Base-by-base conservation (phyloP, 2,329 filamentous ascomycete species). In the Thelonectria rubi region DNA sequence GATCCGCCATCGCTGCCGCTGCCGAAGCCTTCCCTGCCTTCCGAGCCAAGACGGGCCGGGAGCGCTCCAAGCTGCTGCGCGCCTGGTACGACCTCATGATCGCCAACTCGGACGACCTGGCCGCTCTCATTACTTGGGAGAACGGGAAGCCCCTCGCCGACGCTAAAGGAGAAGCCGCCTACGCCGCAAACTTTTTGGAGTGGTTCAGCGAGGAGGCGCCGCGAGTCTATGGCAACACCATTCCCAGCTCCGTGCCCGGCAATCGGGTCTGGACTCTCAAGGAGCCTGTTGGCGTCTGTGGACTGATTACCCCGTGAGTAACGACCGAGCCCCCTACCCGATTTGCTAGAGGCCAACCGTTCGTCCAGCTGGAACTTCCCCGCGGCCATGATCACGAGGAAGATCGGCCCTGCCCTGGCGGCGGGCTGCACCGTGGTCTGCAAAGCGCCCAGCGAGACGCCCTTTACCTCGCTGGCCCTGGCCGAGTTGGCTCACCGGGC, bases 361-460 rank as follows among this genome's bases (percentile, higher is more conserved):
- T 9, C 59, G 11, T 5, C 9, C 37, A 85, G 83, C 58, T 95
- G 92, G 93, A 96, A 97, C 79, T 96, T 96, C 72, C 90, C 90
- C 12, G 87, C 89, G 3, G 89, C 89, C 51, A 92, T 92, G 90
- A 87, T 92, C 66, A 90, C 88, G 7, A 80, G 88, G 62, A 91
- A 91, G 76, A 83, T 88, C 52, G 88, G 86, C 2, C 87, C 92
- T 2, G 91, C 91, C 9, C 83, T 98, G 58, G 95, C 95, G 17
- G 94, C 93, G n/a, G 95, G 95, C 60, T 98, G 94, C 80, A 97
- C 94, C 0, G 91, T 97, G 2, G 94, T 98, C 2, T 89, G 89
- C 71, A 99, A 99, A 78, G 91, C 93, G 15, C 94, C 94, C 1
- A 89, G 90, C 50, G 94, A 98, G 81, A 97, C 95, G 1, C 95